Base-by-base conservation (phyloP, 768 basidiomycete species). In the Brasilioporus rufonigricans region DNA sequence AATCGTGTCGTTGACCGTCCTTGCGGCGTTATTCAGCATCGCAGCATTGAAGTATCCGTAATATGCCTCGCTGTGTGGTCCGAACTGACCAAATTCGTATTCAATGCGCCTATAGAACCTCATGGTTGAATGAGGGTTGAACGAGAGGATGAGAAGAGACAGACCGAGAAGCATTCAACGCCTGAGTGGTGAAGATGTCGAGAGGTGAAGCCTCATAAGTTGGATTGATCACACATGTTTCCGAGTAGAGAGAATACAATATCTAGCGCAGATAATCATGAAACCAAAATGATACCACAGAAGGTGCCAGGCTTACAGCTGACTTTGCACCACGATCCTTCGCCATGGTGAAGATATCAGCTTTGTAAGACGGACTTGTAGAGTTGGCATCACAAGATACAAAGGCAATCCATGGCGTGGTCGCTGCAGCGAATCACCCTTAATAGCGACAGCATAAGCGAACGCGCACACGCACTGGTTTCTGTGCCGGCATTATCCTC, bases 381-480 rank as follows among this genome's bases (percentile, higher is more conserved):
- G 85, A 78, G 68, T 94, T 93, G 52, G 67, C 65, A 65, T 95
- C 93, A 69, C 93, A 96, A 4, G 84, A 80, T 46, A 97, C 81
- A 59, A 94, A 78, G 13, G 94, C 94, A 62, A 97, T 89, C 93
- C 93, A 97, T 4, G 94, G 92, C 0, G 93, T 91, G 6, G 73
- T 76, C 3, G 89, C 87, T 81, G 66, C 60, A 26, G 55, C 61
- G 65, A 50, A 50, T 47, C 24, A 61, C 48, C 40, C 38, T 61
- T 35, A 47, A 54, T 49, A 48, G 51, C 46, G 59, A 60, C 18
- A 48, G 52, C 45, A 40, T 16, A 38, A 46, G 47, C 13, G 65
- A 76, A 33, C n/a, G 68, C 53, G 77, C 76, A n/a, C 41, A 74
- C 83, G 60, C 71, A 73, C 83, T 80, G 40, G 76, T 80, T 29